Conservation (phyloP, 768 basidiomycete species). For the Termitomyces sp. region DNA sequence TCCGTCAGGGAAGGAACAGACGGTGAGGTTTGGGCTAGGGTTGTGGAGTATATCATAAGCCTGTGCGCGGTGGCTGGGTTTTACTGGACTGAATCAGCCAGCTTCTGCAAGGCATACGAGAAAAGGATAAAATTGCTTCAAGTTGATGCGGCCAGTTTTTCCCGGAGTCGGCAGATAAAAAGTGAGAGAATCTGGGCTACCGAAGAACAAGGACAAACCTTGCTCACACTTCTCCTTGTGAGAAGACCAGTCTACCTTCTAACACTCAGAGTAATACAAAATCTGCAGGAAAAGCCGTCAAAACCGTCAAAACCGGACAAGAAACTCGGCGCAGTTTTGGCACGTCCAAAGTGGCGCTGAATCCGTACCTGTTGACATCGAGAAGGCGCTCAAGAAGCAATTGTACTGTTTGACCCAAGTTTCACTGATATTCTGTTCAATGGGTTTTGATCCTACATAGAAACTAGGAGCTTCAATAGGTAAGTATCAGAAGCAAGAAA, state of each 20-base stretch:
- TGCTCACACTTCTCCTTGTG: neutral
- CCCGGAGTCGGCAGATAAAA: neutral
- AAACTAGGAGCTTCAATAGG: too few species aligned
- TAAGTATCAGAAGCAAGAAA: too few species aligned
- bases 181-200: neutral
- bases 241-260: neutral
- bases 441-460: too few species aligned
- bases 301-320: neutral
- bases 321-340: constrained; percentile 14
- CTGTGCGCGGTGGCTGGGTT: constrained; percentile 19
- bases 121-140: constrained; percentile 25
- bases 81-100: constrained; percentile 13
- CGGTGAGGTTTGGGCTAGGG: constrained; percentile 17
- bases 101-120: constrained; percentile 24
- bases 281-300: neutral
- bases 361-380: neutral
- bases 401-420: too few species aligned
- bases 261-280: neutral
- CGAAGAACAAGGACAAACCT: neutral
- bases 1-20: constrained; percentile 20
- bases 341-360: constrained; percentile 6
- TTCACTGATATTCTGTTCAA: neutral
- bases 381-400: constrained; percentile 10
- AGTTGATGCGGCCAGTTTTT: constrained; percentile 24
- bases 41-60: constrained; percentile 23